These are phyloP conservation scores for Centrapalus pauciflorus DNA, from an alignment of 129 eudicot genomes.

Conservation along the genomic window DNA sequence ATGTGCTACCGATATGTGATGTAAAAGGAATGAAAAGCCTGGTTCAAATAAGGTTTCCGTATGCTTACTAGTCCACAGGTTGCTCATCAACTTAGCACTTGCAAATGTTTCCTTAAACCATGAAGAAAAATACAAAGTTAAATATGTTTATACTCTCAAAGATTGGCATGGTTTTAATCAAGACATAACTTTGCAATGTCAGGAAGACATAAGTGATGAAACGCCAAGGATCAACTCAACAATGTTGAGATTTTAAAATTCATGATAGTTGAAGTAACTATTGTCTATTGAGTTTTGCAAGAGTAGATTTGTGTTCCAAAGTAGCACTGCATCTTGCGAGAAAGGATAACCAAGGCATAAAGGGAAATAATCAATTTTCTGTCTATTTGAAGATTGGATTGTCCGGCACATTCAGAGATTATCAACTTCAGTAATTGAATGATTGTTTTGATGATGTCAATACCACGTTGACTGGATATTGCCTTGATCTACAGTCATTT, in stretches of 20 bases:
- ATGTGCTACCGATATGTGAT: too few relatives aligned
- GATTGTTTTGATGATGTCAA: background rate
- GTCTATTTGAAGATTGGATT: background rate
- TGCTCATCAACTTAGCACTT: too few relatives aligned
- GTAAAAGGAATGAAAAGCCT: too few relatives aligned
- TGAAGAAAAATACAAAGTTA: background rate
- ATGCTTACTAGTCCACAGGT: too few relatives aligned
- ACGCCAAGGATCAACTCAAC: background rate
- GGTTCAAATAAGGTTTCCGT: too few relatives aligned
- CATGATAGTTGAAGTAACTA: background rate
- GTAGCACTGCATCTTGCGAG: background rate
- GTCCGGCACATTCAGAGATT: background rate
- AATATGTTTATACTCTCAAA: background rate
- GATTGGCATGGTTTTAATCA: background rate
- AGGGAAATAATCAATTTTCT: background rate
- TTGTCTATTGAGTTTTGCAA: background rate
- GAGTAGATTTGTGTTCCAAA: background rate
- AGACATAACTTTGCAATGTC: background rate
- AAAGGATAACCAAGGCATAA: background rate
- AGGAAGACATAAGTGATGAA: background rate
- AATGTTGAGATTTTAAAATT: background rate
- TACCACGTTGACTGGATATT: background rate
- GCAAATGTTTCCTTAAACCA: background rate
- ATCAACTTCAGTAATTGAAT: background rate
- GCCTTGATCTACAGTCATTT: background rate